A percentile compares a stretch with the other conserved stretches of the same genome.
phyloP scores from a whole-genome alignment of 2,329 filamentous ascomycete genomes.

The Apiospora arundinis region DNA sequence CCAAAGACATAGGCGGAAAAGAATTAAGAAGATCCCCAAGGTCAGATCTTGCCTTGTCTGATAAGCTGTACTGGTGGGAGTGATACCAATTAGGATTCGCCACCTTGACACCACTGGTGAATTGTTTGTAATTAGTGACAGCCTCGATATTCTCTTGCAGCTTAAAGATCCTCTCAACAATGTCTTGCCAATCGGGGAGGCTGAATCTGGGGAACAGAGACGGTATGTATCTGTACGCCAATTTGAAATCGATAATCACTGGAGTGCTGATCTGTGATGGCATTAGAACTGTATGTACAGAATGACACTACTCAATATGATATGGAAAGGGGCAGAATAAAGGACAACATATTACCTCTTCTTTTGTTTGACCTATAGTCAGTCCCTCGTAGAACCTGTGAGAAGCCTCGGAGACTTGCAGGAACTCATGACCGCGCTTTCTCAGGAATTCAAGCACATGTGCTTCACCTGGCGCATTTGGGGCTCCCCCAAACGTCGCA shows the following conservation, averaged over 20 bases:
- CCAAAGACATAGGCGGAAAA: not conserved
- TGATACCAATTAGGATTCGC: too few species aligned
- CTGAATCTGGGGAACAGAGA: not conserved
- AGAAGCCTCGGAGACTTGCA: slow-evolving; percentile 32
- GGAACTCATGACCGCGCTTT: slow-evolving; percentile 29
- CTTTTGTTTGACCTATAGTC: not conserved
- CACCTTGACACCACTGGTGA: too few species aligned
- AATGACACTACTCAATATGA: too few species aligned
- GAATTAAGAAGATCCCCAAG: slow-evolving; percentile 2
- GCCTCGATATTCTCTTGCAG: too few species aligned
- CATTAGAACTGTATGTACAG: too few species aligned
- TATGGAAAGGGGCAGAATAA: too few species aligned
- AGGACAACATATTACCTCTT: not conserved
- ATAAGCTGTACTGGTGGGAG: not conserved
- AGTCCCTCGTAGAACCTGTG: slow-evolving; percentile 39
- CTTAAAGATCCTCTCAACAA: too few species aligned
- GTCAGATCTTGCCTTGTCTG: not conserved
- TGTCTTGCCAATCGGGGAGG: not conserved
- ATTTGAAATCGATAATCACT: slow-evolving; percentile 39
- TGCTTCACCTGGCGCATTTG: not conserved
- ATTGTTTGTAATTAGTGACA: too few species aligned
- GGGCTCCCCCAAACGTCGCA: not conserved
- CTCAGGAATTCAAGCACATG: slow-evolving; percentile 20
- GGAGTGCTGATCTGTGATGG: slow-evolving; percentile 35
- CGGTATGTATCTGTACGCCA: slow-evolving; percentile 35